Base-by-base conservation (phyloP, 129 eudicot species). In the Oenanthe sinensis region DNA sequence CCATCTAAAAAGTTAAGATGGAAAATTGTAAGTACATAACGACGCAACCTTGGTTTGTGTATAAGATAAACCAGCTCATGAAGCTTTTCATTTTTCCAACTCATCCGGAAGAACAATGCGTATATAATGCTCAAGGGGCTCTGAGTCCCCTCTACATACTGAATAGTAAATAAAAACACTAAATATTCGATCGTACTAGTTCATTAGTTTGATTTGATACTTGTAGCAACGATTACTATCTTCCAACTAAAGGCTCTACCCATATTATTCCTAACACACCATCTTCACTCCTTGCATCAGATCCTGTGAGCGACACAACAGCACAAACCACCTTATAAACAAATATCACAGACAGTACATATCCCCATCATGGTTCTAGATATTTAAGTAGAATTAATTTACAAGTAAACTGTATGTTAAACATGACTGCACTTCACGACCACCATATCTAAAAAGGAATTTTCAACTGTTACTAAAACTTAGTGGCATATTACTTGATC, bases 1-100 rank as follows among this genome's bases (percentile, higher is more conserved):
- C 99, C 99, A 95, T 84, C 99, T 95, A 86, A 69, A 69, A 79
- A 33, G 33, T 20, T 22, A 79, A 74, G 72, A 80, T 58, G 20
- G 14, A 22, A 37, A 70, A 75, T 28, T 68, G 33, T 17, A 44
- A 70, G 76, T 81, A 72, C 75, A 87, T 80, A 77, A 24, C 24
- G 72, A 82, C 22, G 47, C 33, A n/a, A 22, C 30, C 65, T 2
- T 8, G n/a, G 24, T 58, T 1, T n/a, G 67, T 26, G 6, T 1
- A 58, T 58, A n/a, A n/a, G 1, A 58, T 26, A 17, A 30, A 0
- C 68, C 22, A 28, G 16, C 33, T 65, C 71, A 12, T 33, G 22
- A 67, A 14, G 72, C 39, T 36, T 63, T 63, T 63, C 30, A 19
- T 63, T 12, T 63, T 28, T 63, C 42, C 71, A 28, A 40, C 9